These are phyloP conservation scores for Gossypium stocksii DNA, from an alignment of 345 rosid species.

Conservation along the genomic window DNA sequence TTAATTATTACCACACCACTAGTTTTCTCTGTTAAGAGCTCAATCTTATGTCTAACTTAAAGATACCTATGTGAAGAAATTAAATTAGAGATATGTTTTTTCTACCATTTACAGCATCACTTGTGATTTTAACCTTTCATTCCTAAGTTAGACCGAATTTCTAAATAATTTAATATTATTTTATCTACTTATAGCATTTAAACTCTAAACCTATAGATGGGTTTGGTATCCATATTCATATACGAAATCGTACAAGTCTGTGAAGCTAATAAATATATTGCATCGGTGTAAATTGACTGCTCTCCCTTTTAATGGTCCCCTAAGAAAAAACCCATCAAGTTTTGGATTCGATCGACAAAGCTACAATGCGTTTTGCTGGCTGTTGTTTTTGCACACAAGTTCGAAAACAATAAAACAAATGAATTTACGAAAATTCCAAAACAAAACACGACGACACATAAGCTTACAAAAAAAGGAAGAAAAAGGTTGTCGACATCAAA, in stretches of 20 bases:
- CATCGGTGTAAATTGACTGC: background rate
- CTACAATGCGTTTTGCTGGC: background rate
- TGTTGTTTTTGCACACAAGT: slow-evolving; percentile 1
- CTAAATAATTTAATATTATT: too few species aligned
- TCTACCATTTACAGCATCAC: background rate
- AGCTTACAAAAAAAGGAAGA: slow-evolving; percentile 7
- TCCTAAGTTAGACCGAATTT: background rate
- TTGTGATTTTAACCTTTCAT: too few species aligned
- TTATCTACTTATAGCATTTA: too few species aligned
- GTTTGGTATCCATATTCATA: too few species aligned
- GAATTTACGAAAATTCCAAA: slow-evolving; percentile 15
- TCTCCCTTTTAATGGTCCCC: background rate
- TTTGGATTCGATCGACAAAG: background rate
- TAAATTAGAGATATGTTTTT: background rate
- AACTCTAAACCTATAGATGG: too few species aligned
- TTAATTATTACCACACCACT: background rate
- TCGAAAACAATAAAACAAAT: background rate
- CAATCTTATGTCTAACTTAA: background rate
- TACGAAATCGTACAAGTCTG: too few species aligned
- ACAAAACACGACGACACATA: background rate
- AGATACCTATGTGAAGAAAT: background rate
- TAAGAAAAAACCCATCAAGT: background rate
- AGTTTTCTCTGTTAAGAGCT: background rate
- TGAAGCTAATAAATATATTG: too few species aligned
- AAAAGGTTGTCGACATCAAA: background rate